Base-by-base conservation (phyloP, 371 early-diverging fungal species). In the Dinochytrium kinnereticum region DNA sequence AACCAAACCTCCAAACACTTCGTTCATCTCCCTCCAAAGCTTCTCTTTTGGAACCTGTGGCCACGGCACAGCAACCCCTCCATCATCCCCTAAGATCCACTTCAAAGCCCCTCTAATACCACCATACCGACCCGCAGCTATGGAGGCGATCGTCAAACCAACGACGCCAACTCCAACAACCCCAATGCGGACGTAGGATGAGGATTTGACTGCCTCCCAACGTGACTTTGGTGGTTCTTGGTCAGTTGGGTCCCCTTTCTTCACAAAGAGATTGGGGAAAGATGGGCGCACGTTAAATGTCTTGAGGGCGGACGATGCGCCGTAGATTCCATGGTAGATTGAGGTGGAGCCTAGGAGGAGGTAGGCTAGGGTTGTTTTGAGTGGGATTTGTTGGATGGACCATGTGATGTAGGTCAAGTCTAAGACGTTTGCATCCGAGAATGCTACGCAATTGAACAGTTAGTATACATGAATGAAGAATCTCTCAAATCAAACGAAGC, bases 381-480 rank as follows among this genome's bases (percentile, higher is more conserved):
- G 26, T 5, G 66, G 24, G 44, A 15, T 30, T 5, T 53, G 34
- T 13, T 53, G 69, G 21, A 69, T 19, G 10, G 50, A 19, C 40
- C 59, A 33, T 39, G 78, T 73, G n/a, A 70, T 50, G 17, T 31
- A 71, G 1, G 74, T 78, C 49, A 78, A 59, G 51, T 78, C 74
- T 3, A 78, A 37, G 59, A 78, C 71, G 19, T 69, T 68, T 24
- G 78, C 68, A 51, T 78, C 78, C 7, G 49, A 33, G 24, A 76
- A 51, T 5, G 71, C 72, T 75, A 34, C 10, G n/a, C n/a, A n/a
- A n/a, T n/a, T n/a, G n/a, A n/a, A n/a, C n/a, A n/a, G n/a, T n/a
- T n/a, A n/a, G n/a, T n/a, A n/a, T n/a, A n/a, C n/a, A n/a, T n/a
- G n/a, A n/a, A n/a, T n/a, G n/a, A n/a, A n/a, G n/a, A n/a, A n/a